Evolutionary conservation across 768 basidiomycete species (phyloP).

Genomic region (Suillus weaverae): DNA sequence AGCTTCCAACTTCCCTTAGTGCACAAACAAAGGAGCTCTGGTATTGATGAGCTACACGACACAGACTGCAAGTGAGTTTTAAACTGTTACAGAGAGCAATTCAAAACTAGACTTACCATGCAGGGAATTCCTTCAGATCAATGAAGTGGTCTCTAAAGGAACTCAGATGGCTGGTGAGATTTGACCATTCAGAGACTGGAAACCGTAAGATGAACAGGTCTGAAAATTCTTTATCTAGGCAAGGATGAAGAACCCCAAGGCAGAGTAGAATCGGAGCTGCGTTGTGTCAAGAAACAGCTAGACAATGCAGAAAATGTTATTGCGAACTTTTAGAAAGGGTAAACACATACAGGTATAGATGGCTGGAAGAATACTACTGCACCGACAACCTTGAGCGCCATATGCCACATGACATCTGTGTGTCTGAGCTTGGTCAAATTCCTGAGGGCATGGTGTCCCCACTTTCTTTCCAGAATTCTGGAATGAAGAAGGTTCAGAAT

Average conservation of each 20-base stretch:
- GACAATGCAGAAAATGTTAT: neutral
- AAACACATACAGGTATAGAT: neutral
- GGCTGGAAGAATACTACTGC: neutral
- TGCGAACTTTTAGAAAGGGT: neutral
- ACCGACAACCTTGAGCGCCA: neutral
- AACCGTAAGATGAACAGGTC: neutral
- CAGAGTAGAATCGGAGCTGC: neutral
- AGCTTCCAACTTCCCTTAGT: neutral
- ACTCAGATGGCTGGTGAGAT: neutral
- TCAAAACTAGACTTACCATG: too few species aligned
- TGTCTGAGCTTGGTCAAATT: neutral
- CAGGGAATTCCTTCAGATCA: neutral
- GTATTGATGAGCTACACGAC: too few species aligned
- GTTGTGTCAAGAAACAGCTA: neutral
- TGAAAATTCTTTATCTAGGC: neutral
- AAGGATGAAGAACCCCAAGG: neutral
- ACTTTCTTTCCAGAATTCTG: too few species aligned
- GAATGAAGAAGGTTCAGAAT: too few species aligned
- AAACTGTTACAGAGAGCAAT: neutral
- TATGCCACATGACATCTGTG: neutral
- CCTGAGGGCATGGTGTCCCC: neutral
- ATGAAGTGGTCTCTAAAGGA: neutral
- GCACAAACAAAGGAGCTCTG: neutral
- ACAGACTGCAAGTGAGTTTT: neutral
- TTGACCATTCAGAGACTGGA: neutral